Evolutionary conservation across 441 rosid genomes (phyloP), one percentile per base, ranked within the genome.

Genomic region (Arabidopsis lyrata): DNA sequence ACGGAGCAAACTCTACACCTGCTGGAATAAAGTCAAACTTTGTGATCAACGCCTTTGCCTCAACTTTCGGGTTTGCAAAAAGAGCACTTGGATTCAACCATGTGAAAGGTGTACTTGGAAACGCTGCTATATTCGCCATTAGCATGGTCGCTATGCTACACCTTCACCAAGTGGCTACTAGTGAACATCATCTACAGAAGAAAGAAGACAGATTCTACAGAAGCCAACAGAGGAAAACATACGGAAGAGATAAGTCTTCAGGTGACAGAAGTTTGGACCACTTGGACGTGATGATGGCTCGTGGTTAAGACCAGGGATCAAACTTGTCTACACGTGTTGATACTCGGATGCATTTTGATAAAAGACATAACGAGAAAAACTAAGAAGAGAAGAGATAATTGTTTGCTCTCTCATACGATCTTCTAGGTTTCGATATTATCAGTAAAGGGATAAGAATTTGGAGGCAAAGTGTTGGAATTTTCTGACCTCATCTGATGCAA

Each of bases 121-220:
- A 88, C 79, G 88, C 94, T 63, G 95, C 97, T 63, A 63, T 92
- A 44, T 85, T 91, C 55, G 84, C 95, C 0, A 69, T 94, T 15
- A 89, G 95, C 72, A 82, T 92, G 97, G 69, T 90, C 36, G 89
- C 94, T 7, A 74, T 90, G 85, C 72, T 92, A 71, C 92, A 87
- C 74, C 82, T 90, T 75, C 96, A 85, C 59, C 90, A 82, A 58
- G 77, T 76, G 32, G 77, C 88, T 47, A 65, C 71, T 45, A 81
- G 66, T 54, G 87, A 84, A 29, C 82, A 70, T 54, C 59, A 67
- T 15, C 32, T 78, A 36, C 76, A 70, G 14, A 84, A 71, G 78
- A 86, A 63, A 74, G 83, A 80, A 31, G 82, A 84, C 59, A 47
- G 66, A 31, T 42, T 67, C 44, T 81, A 68, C 66, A 61, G 66